Evolutionary conservation across 2,329 filamentous ascomycete species (phyloP).

Genomic region (Alternaria metachromatica): DNA sequence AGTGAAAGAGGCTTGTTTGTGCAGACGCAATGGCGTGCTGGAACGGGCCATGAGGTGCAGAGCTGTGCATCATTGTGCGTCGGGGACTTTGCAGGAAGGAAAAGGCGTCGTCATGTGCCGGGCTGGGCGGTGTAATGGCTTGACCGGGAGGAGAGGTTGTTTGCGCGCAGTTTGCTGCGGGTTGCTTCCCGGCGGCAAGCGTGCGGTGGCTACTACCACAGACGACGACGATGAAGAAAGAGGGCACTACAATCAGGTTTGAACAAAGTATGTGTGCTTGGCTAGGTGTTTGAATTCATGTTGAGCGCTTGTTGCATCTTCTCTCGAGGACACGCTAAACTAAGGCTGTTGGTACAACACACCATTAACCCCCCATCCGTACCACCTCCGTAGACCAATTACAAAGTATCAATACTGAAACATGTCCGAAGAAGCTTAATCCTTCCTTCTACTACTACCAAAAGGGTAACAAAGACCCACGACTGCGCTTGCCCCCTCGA

Average conservation of each 20-base stretch:
- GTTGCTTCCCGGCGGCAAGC: neutral
- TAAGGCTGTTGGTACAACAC: conserved; percentile 13
- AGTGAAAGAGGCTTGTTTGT: conserved; percentile 1
- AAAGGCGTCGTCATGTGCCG: neutral
- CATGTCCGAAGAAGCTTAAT: conserved; percentile 17
- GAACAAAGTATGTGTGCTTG: neutral
- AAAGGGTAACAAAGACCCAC: conserved; percentile 27
- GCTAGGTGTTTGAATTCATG: conserved; percentile 3
- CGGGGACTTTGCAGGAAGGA: neutral
- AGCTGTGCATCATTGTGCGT: neutral
- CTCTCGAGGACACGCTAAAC: conserved; percentile 6
- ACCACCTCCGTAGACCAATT: conserved; percentile 19
- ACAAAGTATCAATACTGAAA: conserved; percentile 31
- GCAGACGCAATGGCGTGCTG: neutral
- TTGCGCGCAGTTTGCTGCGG: neutral
- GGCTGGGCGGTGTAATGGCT: neutral
- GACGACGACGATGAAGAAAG: neutral
- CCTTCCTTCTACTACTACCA: conserved; percentile 4
- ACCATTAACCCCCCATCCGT: conserved; percentile 9
- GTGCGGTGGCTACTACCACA: neutral
- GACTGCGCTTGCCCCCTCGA: conserved; percentile 40
- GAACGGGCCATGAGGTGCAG: neutral
- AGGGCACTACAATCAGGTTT: neutral
- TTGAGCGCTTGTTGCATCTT: neutral
- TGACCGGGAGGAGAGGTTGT: neutral